Base-by-base conservation (phyloP, 1,284 basidiomycete species). In the Sphagnurus paluster region DNA sequence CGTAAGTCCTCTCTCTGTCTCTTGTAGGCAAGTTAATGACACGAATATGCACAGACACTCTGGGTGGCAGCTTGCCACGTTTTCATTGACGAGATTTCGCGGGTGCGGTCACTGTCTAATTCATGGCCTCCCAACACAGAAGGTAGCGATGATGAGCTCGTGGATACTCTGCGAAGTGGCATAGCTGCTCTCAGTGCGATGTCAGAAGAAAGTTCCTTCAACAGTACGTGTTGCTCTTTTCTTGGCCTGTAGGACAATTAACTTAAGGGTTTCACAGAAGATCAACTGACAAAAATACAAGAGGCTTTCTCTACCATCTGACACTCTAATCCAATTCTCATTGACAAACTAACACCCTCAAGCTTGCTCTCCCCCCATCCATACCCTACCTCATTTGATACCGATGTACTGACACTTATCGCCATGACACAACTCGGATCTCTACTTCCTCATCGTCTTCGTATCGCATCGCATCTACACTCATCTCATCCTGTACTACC, bases 61-160 rank as follows among this genome's bases (percentile, higher is more conserved):
- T 74, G 71, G 71, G 63, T 66, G 55, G 59, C 64, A 25, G 69
- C 71, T 17, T 72, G 69, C 52, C 62, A 68, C 39, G 65, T 72
- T 23, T 67, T 74, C 48, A 66, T 73, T 39, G 67, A 70, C 37
- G 72, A 72, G 54, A 66, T 75, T 32, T 65, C 62, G 21, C 62
- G 69, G 25, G 50, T 69, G 33, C 67, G 70, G 7, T 58, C 66
- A 14, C 44, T 61, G 11, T 56, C 56, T 23, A 53, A 53, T 16
- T 42, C 56, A 4, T 68, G 64, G 62, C 56, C 60, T n/a, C 55
- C 57, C 6, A 42, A 57, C 7, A 16, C 54, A 28, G 52, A 56
- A 11, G 38, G 51, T 6, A 49, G 57, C 21, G 69, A 71, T 34
- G 69, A 72, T 25, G 64, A 67, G 39, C 56, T 70, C 17, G 58